A percentile compares a stretch with the other conserved stretches of the same genome.
phyloP scores from a whole-genome alignment of 768 basidiomycete species.

The Lentinula sp. region DNA sequence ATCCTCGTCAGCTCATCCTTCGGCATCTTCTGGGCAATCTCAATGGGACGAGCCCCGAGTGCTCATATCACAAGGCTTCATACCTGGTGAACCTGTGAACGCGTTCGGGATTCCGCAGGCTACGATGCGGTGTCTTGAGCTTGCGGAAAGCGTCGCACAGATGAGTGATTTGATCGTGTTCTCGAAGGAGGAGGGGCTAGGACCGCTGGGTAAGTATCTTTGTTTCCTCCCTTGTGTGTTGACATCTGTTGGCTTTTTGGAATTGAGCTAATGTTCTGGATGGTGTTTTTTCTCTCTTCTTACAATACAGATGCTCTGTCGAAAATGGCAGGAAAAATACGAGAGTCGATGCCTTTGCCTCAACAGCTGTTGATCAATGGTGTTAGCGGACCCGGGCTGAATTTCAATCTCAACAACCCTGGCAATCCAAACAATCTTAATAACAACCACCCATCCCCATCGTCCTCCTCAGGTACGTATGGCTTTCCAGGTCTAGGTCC shows the following conservation, averaged over 20 bases:
- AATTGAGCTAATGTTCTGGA: slow-evolving; percentile 6
- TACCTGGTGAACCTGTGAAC: slow-evolving; percentile 81
- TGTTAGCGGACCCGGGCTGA: slow-evolving; percentile 20
- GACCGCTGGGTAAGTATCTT: slow-evolving; percentile 56
- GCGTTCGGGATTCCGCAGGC: slow-evolving; percentile 87
- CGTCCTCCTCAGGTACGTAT: too few relatives aligned
- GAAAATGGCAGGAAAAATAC: slow-evolving; percentile 2
- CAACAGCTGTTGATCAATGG: slow-evolving; percentile 32
- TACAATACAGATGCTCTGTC: background rate
- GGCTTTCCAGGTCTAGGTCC: background rate
- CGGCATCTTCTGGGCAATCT: background rate
- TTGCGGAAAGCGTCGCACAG: slow-evolving; percentile 76
- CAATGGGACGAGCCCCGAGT: slow-evolving; percentile 63
- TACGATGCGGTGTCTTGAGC: slow-evolving; percentile 84
- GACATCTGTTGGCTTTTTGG: too few relatives aligned
- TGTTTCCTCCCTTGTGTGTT: slow-evolving; percentile 9
- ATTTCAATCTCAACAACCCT: slow-evolving; percentile 15
- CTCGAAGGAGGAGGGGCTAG: slow-evolving; percentile 45
- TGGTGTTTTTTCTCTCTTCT: background rate
- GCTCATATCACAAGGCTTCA: slow-evolving; percentile 52
- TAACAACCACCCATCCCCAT: slow-evolving; percentile 1
- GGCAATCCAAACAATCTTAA: slow-evolving; percentile 5
- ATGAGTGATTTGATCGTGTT: slow-evolving; percentile 76
- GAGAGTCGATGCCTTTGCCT: slow-evolving; percentile 9
- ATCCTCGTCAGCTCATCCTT: background rate